These are phyloP conservation scores for Alternaria alternata DNA, from an alignment of 2,329 filamentous ascomycete species.

Conservation along the genomic window DNA sequence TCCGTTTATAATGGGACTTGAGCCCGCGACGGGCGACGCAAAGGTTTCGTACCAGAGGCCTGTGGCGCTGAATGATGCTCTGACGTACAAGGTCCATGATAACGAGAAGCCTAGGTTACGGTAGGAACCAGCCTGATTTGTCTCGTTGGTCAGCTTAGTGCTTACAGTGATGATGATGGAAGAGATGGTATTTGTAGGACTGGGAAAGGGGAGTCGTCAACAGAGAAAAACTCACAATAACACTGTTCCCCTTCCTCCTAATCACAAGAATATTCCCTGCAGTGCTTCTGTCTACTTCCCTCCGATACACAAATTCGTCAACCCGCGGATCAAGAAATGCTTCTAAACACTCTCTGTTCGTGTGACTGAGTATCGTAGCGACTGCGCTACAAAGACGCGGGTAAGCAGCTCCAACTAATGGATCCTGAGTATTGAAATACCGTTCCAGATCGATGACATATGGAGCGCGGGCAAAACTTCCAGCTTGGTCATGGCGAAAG, in stretches of 20 bases:
- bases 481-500: background rate
- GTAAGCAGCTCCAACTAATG: slow-evolving; percentile 1
- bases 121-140: slow-evolving; percentile 21
- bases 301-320: slow-evolving; percentile 24
- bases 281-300: slow-evolving; percentile 11
- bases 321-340: slow-evolving; percentile 21
- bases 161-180: no score
- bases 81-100: slow-evolving; percentile 24
- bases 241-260: slow-evolving; percentile 11
- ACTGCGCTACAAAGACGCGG: slow-evolving; percentile 27
- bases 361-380: slow-evolving; percentile 27
- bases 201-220: background rate
- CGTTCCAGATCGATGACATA: slow-evolving; percentile 14
- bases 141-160: background rate
- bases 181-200: background rate
- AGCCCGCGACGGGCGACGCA: slow-evolving; percentile 12
- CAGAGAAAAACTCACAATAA: slow-evolving; percentile 4
- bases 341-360: slow-evolving; percentile 14
- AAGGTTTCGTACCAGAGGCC: slow-evolving; percentile 27
- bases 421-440: slow-evolving; percentile 7
- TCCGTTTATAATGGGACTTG: slow-evolving; percentile 5
- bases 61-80: slow-evolving; percentile 10
- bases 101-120: slow-evolving; percentile 24
- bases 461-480: background rate
- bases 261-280: slow-evolving; percentile 12